These are phyloP conservation scores for Cladorrhinum sp. DNA, from an alignment of 2,329 filamentous ascomycete genomes.

Conservation along the genomic window DNA sequence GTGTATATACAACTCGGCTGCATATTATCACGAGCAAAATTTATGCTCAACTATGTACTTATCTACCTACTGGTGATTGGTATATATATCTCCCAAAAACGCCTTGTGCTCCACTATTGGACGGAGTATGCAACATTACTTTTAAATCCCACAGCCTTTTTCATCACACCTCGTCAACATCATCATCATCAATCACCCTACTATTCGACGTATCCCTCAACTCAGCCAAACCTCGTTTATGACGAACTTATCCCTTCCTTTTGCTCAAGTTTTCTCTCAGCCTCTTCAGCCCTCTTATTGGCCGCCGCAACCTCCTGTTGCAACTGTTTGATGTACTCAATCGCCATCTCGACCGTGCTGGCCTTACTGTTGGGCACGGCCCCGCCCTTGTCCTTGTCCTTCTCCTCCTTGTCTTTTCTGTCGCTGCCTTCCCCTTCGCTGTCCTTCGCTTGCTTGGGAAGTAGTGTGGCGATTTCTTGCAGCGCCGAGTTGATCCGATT, in stretches of 20 bases:
- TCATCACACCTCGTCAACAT: not conserved
- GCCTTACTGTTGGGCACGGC: conserved; percentile 81
- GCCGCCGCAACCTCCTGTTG: conserved; percentile 69
- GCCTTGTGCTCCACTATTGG: too few species aligned
- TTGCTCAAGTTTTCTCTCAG: conserved; percentile 57
- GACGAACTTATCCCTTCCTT: conserved; percentile 2
- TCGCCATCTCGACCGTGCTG: conserved; percentile 94
- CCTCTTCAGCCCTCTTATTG: conserved; percentile 59
- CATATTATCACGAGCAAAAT: too few species aligned
- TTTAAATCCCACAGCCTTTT: not conserved
- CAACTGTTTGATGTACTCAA: conserved; percentile 87
- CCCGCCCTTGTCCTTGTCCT: conserved; percentile 38
- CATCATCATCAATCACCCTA: not conserved
- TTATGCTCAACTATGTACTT: not conserved
- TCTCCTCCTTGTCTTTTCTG: conserved; percentile 41
- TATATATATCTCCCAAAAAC: too few species aligned
- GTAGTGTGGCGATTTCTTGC: conserved; percentile 81
- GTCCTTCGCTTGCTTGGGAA: conserved; percentile 56
- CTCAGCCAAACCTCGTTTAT: not conserved
- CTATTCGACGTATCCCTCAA: not conserved
- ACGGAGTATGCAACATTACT: not conserved
- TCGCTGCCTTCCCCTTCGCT: conserved; percentile 37
- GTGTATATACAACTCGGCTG: too few species aligned
- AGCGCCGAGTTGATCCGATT: conserved; percentile 95
- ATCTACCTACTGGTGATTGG: not conserved